Base-by-base conservation (phyloP, 2,329 filamentous ascomycete species). In the Drechslerella dactyloides region DNA sequence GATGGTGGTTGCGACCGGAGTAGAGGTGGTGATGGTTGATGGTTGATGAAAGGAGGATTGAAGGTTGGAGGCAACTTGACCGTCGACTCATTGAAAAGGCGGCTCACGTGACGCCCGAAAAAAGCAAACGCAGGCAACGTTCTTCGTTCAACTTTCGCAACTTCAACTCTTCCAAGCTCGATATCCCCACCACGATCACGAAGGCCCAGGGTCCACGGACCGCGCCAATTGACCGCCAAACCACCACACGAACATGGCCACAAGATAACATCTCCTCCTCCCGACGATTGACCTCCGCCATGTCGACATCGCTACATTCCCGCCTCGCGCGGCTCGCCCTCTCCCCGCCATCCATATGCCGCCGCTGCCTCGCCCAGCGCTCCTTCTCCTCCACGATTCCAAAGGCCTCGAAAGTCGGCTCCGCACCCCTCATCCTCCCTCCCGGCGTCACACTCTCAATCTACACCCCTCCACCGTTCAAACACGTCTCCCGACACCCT, bases 401-500 rank as follows among this genome's bases (percentile, higher is more conserved):
- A 78, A 83, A 84, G 76, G 81, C 83, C 66, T 97, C 93, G 50
- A 94, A 97, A 83, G 89, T 99, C 74, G 94, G 94, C 76, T 85
- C 87, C 76, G 90, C 90, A 70, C 86, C 90, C 23, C 85, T 96
- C 59, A 88, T 90, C 61, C 84, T 96, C 33, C 93, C 93, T 0
- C 88, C 90, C 0, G 90, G 91, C 74, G 94, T 99, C 65, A 89
- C 89, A 57, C 83, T 99, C 46, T 82, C 86, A 10, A 81, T 93
- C 66, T 85, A 89, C 72, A 85, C 91, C 69, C 85, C 87, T 2
- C 81, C 79, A 59, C 66, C 74, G 77, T 83, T 30, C 11, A 57
- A 42, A 15, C 19, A 65, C 48, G 21, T 42, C 40, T 62, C 62
- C 54, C 48, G 56, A 46, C 51, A 53, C 50, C 24, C 44, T 40